Percentiles rank a stretch among this genome's conserved stretches.
These are phyloP conservation scores for Fereydounia khargensis DNA, from an alignment of 1,284 basidiomycete species.

Conservation along the genomic window DNA sequence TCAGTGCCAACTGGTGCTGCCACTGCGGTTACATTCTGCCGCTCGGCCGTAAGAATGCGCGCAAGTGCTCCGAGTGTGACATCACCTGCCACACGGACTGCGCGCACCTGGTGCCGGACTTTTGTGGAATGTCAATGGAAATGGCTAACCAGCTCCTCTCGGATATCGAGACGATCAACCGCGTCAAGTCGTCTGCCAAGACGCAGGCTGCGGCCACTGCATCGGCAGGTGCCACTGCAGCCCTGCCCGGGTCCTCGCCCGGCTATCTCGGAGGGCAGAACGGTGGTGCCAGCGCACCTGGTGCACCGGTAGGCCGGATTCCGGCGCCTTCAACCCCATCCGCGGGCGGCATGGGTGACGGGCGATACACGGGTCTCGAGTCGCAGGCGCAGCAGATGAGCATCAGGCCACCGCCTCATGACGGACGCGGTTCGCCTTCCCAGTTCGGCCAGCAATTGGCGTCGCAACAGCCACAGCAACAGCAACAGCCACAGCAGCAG, in stretches of 20 bases:
- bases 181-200: slow-evolving; percentile 43
- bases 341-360: slow-evolving; percentile 9
- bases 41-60: slow-evolving; percentile 91
- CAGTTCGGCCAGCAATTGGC: slow-evolving; percentile 16
- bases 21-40: slow-evolving; percentile 95
- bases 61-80: slow-evolving; percentile 91
- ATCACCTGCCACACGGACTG: slow-evolving; percentile 97
- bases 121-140: slow-evolving; percentile 99
- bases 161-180: slow-evolving; percentile 74
- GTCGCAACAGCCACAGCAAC: slow-evolving; percentile 21
- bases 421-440: slow-evolving; percentile 5
- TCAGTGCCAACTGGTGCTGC: slow-evolving; percentile 98
- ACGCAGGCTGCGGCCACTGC: slow-evolving; percentile 18
- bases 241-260: not conserved
- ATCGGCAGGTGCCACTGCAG: not conserved
- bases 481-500: slow-evolving; percentile 4
- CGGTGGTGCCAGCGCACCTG: not conserved
- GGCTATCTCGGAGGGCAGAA: not conserved
- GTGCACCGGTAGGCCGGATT: not conserved
- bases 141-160: slow-evolving; percentile 90
- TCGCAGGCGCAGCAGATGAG: slow-evolving; percentile 46
- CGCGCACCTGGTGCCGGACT: slow-evolving; percentile 96
- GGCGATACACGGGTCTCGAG: slow-evolving; percentile 28
- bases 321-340: slow-evolving; percentile 2
- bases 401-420: slow-evolving; percentile 10